A percentile compares a stretch with the other conserved stretches of the same genome.
These are phyloP conservation scores for Calocera viscosa DNA, from an alignment of 768 basidiomycete genomes.

Conservation along the genomic window DNA sequence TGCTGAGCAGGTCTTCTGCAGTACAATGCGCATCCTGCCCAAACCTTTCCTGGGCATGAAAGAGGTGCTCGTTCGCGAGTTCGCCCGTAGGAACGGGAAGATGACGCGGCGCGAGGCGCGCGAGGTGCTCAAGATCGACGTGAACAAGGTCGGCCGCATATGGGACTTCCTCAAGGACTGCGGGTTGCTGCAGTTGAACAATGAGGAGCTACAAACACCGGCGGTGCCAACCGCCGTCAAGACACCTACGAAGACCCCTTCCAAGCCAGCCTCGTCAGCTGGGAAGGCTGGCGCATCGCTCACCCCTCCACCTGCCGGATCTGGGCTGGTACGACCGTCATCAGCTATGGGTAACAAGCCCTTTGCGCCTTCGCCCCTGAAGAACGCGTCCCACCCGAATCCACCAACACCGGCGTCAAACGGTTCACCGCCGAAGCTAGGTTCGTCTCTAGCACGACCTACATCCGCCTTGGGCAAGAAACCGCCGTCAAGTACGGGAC, in stretches of 20 bases:
- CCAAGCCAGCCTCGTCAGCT: neutral
- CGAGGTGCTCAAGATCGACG: conserved; percentile 83
- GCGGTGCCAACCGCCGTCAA: neutral
- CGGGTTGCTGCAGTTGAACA: conserved; percentile 32
- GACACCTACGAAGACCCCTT: neutral
- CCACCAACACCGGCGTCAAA: neutral
- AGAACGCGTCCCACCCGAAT: neutral
- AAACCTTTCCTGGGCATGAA: conserved; percentile 94
- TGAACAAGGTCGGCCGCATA: conserved; percentile 80
- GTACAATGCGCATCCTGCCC: conserved; percentile 78
- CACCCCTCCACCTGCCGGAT: neutral
- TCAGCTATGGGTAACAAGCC: neutral
- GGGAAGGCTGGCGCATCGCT: neutral
- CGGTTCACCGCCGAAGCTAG: neutral
- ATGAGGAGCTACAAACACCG: neutral
- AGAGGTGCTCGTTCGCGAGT: conserved; percentile 87
- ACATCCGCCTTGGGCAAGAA: neutral
- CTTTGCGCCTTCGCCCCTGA: neutral
- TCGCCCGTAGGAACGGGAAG: conserved; percentile 76
- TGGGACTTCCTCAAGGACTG: conserved; percentile 88
- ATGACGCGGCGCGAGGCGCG: conserved; percentile 78
- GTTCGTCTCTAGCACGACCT: neutral
- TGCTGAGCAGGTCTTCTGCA: conserved; percentile 79
- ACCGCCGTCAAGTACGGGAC: neutral
- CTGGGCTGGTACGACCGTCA: neutral